Evolutionary conservation across 1,284 basidiomycete genomes (phyloP).

Genomic region (Phellinidium pouzarii): DNA sequence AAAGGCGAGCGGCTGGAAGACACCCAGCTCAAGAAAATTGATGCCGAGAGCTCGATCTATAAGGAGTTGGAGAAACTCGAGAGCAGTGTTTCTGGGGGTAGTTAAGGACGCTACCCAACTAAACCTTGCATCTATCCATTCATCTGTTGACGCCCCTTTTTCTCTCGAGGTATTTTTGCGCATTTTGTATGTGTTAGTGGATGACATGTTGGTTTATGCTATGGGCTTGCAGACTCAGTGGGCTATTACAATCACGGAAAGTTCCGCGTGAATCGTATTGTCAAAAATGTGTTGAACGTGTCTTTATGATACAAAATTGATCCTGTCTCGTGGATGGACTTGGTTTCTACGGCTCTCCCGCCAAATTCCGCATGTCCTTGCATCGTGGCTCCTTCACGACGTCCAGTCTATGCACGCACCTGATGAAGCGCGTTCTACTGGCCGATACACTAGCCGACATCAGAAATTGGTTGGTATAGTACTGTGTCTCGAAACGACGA

Average conservation of each 20-base stretch:
- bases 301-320: neutral
- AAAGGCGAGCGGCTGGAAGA: constrained; percentile 87
- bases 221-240: neutral
- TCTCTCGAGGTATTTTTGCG: neutral
- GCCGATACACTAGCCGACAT: too few species aligned
- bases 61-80: constrained; percentile 62
- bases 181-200: neutral
- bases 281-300: neutral
- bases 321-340: too few species aligned
- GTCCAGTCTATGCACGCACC: too few species aligned
- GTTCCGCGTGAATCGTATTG: neutral
- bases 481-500: too few species aligned
- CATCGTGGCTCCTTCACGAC: too few species aligned
- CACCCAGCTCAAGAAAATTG: constrained; percentile 94
- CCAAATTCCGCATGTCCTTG: too few species aligned
- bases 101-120: neutral
- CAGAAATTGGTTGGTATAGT: too few species aligned
- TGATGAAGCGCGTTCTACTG: too few species aligned
- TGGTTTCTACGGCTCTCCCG: too few species aligned
- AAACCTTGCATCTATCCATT: neutral
- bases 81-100: constrained; percentile 2
- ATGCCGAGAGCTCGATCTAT: constrained; percentile 76
- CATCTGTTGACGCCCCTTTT: neutral
- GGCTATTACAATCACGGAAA: neutral
- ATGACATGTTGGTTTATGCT: neutral